Base-by-base conservation (phyloP, 1,139 yeast genomes). In the Suhomyces wounanorum region DNA sequence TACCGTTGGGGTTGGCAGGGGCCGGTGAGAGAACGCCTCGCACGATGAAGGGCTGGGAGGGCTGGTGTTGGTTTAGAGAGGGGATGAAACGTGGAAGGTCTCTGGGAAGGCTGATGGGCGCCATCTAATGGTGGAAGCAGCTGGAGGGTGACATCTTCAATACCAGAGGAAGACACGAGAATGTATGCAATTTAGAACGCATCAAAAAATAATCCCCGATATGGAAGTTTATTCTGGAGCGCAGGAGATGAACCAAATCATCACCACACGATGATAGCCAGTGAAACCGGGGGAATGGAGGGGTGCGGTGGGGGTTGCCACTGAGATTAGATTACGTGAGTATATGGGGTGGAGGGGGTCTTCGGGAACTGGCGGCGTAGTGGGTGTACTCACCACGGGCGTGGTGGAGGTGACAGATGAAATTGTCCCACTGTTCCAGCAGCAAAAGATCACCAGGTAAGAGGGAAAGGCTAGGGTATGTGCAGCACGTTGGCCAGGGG, bases 21-120 rank as follows among this genome's bases (percentile, higher is more conserved):
- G 28, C 37, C 37, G 18, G 44, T 41, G 44, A 21, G 37, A 30
- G 26, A 21, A 41, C 44, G 44, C 44, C 44, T 41, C 36, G 43
- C 14, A 37, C 16, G 37, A 33, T 33, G 37, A 14, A 26, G 35
- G 30, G 41, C 30, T 38, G 30, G 10, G 14, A 38, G 28, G 14
- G 43, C 21, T 25, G 33, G 36, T 35, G 40, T 31, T 10, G n/a
- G 40, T 25, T 25, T n/a, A 18, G 18, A 18, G 43, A 18, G 30
- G 31, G 33, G 35, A 16, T 26, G 42, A 14, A 13, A 28, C 21
- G 14, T 13, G 7, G 7, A n/a, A 8, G 3, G 33, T 3, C 14
- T 8, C 3, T 23, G 13, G 2, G 21, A 33, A 33, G 37, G 37
- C 37, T 33, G 37, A 33, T 10, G 37, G 13, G 10, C 37, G 14